A percentile compares a stretch with the other conserved stretches of the same genome.
These are phyloP conservation scores for Scenedesmus sp. DNA, from an alignment of 163 green algal genomes.

Conservation along the genomic window DNA sequence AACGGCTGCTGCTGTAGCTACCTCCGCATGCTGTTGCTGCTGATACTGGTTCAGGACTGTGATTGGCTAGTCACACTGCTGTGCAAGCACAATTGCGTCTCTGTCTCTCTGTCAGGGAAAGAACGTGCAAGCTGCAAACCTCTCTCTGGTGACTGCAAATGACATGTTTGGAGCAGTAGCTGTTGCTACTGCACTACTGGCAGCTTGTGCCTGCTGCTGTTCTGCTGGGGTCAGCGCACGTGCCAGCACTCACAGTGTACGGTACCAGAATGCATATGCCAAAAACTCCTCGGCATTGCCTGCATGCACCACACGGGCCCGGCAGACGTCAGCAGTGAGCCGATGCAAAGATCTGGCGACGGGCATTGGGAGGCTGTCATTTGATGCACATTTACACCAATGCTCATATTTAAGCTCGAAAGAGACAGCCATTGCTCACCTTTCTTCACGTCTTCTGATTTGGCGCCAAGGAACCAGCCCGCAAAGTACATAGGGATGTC, in stretches of 20 bases:
- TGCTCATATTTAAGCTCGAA: not conserved
- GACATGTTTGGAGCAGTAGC: not conserved
- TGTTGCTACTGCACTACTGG: not conserved
- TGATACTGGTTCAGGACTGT: not conserved
- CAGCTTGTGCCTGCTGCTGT: not conserved
- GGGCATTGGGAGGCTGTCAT: not conserved
- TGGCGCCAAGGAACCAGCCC: conserved; percentile 44
- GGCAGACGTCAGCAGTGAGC: not conserved
- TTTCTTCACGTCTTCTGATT: conserved; percentile 29
- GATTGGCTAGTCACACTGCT: not conserved
- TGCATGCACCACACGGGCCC: not conserved
- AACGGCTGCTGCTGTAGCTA: not conserved
- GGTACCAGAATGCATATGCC: conserved; percentile 56
- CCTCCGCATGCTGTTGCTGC: not conserved
- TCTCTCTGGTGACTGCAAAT: too few relatives aligned
- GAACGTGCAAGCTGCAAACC: too few relatives aligned
- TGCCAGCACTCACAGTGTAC: conserved; percentile 33
- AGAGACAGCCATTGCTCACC: conserved; percentile 34
- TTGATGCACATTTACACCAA: not conserved
- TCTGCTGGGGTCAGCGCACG: not conserved
- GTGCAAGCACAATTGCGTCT: too few relatives aligned
- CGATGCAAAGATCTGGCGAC: not conserved
- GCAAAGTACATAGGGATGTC: conserved; percentile 36
- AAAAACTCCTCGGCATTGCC: conserved; percentile 49
- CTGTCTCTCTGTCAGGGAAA: too few relatives aligned